Evolutionary conservation across 2,329 filamentous ascomycete species (phyloP), one percentile per base, ranked within the genome.

Genomic region (Fusarium cyanostomum): DNA sequence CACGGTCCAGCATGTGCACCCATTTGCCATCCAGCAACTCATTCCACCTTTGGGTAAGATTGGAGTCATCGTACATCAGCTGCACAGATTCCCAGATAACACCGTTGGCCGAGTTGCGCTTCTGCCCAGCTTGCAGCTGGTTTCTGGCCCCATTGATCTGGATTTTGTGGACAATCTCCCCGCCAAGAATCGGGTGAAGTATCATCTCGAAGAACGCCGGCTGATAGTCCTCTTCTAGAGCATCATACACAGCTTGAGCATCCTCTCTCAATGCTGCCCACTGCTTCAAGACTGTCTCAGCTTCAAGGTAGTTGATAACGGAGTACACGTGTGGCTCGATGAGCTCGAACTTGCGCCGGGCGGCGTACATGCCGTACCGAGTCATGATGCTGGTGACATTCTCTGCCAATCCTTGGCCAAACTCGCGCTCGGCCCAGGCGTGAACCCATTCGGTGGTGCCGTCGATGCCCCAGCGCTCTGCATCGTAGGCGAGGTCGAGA

Each of bases 191-290:
- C 0, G 87, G 86, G 51, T 89, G 85, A 7, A 87, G 78, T 8
- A 89, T 79, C 56, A 86, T 81, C 64, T 90, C 81, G 71, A 87
- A 89, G 64, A 86, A 85, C 0, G 85, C 80, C 1, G 85, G 77
- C 52, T 82, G 81, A 8, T 79, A 76, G 1, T 77, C 76, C 0
- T 72, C 67, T 0, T 78, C 71, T 1, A 87, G 71, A 2, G 73
- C 72, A 13, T 79, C 72, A 43, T 83, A 78, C 0, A 87, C 73
- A 0, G 70, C 71, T 48, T 83, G 72, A 0, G 84, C 82, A 8
- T 78, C 74, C 2, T 75, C 64, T 2, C 76, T 75, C 26, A 88
- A 76, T 0, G 74, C 67, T n/a, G 77, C 72, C 86, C 86, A 89
- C 26, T 82, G 79, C 1, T 75, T 72, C 1, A 86, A 73, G 4